Percentiles rank a stretch among this genome's conserved stretches.
Conservation (phyloP, 345 rosid species). For the Theobroma cacao region DNA sequence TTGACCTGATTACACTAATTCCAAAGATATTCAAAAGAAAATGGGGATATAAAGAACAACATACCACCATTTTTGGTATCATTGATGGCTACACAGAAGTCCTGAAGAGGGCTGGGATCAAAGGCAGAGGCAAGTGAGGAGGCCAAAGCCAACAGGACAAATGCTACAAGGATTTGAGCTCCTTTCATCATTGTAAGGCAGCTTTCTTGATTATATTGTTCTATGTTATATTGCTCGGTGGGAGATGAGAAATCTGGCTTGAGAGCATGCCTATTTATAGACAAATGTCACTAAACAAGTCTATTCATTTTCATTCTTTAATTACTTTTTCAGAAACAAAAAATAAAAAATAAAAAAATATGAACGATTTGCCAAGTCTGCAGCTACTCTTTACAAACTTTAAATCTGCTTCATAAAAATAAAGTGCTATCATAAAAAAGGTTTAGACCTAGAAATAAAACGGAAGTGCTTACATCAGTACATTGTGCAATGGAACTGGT, state of each 20-base stretch:
- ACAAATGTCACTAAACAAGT: not conserved
- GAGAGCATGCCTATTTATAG: slow-evolving; percentile 4
- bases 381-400: not conserved
- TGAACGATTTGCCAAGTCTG: slow-evolving; percentile 13
- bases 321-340: not conserved
- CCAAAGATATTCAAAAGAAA: too few species aligned
- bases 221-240: not conserved
- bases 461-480: not conserved
- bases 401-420: too few species aligned
- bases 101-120: slow-evolving; percentile 32
- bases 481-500: not conserved
- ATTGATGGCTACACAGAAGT: slow-evolving; percentile 27
- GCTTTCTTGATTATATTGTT: too few species aligned
- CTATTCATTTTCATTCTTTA: not conserved
- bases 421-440: too few species aligned
- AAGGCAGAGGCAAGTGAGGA: slow-evolving; percentile 14
- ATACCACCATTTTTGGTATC: not conserved
- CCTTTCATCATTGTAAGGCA: not conserved
- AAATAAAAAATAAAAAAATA: too few species aligned
- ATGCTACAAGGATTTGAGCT: not conserved
- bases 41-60: too few species aligned
- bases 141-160: slow-evolving; percentile 21
- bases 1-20: not conserved
- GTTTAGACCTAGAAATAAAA: too few species aligned
- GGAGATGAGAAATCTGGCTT: not conserved